Conservation (phyloP, 345 rosid species). For the Excoecaria cochinchinensis region DNA sequence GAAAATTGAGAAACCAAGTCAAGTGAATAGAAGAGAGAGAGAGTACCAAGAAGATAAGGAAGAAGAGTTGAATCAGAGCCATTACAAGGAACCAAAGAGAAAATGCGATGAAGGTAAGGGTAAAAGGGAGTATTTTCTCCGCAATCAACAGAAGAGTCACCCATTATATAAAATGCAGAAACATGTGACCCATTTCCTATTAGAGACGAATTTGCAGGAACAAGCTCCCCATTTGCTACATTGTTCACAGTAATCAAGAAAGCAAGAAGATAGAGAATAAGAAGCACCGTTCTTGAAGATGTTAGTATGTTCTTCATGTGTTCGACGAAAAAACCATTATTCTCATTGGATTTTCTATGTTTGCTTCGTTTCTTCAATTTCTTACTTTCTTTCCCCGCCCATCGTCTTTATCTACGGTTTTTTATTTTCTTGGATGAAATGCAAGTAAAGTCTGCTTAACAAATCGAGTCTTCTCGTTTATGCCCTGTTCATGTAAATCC, state of each 20-base stretch:
- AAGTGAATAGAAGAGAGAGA: background rate
- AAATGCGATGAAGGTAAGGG: conserved; percentile 45
- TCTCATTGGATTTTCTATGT: background rate
- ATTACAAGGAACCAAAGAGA: conserved; percentile 58
- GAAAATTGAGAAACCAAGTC: background rate
- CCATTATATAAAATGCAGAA: conserved; percentile 52
- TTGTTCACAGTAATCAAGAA: background rate
- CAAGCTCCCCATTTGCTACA: background rate
- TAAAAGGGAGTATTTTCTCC: conserved; percentile 55
- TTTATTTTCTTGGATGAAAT: too few relatives aligned
- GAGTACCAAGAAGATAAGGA: conserved; percentile 57
- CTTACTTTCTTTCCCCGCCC: background rate
- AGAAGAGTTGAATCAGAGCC: conserved; percentile 48
- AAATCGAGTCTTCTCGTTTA: too few relatives aligned
- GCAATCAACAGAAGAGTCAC: conserved; percentile 73
- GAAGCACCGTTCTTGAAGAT: background rate
- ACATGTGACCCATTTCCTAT: conserved; percentile 6
- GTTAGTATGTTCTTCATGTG: background rate
- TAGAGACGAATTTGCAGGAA: background rate
- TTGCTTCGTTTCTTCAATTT: background rate
- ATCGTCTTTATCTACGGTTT: background rate
- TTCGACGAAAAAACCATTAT: background rate
- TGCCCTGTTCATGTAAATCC: too few relatives aligned
- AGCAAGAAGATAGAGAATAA: conserved; percentile 4
- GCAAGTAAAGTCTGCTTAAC: too few relatives aligned